Evolutionary conservation across 768 basidiomycete genomes (phyloP), one percentile per base, ranked within the genome.

Genomic region (Boletellus ananiceps): DNA sequence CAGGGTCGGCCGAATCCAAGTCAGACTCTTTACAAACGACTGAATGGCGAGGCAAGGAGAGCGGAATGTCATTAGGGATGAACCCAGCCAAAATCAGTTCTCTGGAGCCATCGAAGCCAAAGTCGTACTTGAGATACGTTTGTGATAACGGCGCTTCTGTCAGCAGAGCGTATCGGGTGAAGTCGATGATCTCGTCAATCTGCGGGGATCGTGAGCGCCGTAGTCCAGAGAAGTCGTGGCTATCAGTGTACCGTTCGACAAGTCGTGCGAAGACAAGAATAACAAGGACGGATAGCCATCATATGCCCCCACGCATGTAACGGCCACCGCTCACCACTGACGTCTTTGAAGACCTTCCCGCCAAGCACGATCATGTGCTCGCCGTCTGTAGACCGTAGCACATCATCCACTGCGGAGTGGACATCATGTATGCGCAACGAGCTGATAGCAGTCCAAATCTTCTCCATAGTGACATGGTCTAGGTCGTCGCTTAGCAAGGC

Each of bases 281-380:
- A 70, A 43, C 69, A 69, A 14, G 38, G 44, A 32, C 58, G 55
- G 27, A 69, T 45, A 27, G 62, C 63, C 37, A 56, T 61, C 55
- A 69, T 56, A 33, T 70, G 69, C 7, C 68, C 66, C 69, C 69
- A 70, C 7, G 65, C 69, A 33, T 65, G 69, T 44, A 71, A 59
- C 25, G 70, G 66, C 62, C 63, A 67, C 21, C 53, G 42, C 46
- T 55, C 54, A n/a, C 55, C 55, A 29, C 65, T 63, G 33, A 49
- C 11, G 38, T 61, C 46, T 33, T 68, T 69, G 51, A 66, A 70
- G n/a, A 70, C 61, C 39, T 60, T 66, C 16, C 66, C 69, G 3
- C 67, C 69, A 15, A 69, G 60, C 16, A 69, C 53, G n/a, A 57
- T 42, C 14, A 70, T 50, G 25, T 62, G 61, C 13, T 69, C 69